Evolutionary conservation across 2,329 filamentous ascomycete genomes (phyloP).

Genomic region (Dactylellina sp.): DNA sequence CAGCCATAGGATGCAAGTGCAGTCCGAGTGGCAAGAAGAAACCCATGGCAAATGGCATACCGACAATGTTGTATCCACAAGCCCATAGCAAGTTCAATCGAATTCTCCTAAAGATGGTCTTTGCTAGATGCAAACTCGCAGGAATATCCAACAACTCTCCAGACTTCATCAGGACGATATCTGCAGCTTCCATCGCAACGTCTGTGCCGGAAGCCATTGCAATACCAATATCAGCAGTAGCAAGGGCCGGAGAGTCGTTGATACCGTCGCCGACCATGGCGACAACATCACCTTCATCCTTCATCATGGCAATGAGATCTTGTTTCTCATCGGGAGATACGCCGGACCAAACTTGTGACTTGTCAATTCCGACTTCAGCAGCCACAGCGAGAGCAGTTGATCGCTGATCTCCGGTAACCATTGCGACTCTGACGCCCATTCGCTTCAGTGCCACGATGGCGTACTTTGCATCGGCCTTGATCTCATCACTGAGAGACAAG

Average conservation of each 20-base stretch:
- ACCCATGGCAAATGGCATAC: slow-evolving; percentile 96
- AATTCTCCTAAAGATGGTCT: slow-evolving; percentile 89
- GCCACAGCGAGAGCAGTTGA: slow-evolving; percentile 88
- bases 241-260: slow-evolving; percentile 95
- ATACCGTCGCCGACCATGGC: slow-evolving; percentile 99
- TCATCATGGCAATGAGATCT: slow-evolving; percentile 80
- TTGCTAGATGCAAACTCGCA: slow-evolving; percentile 81
- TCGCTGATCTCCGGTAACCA: slow-evolving; percentile 92
- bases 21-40: slow-evolving; percentile 90
- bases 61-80: slow-evolving; percentile 90
- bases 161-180: slow-evolving; percentile 93
- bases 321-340: slow-evolving; percentile 93
- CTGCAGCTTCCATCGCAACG: slow-evolving; percentile 96
- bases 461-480: slow-evolving; percentile 87
- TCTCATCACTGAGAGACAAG: slow-evolving; percentile 85
- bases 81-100: slow-evolving; percentile 94
- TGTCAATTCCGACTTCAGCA: slow-evolving; percentile 80
- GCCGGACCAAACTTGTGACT: slow-evolving; percentile 82
- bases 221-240: slow-evolving; percentile 91
- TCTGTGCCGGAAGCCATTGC: slow-evolving; percentile 93
- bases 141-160: slow-evolving; percentile 94
- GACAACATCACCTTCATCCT: slow-evolving; percentile 79
- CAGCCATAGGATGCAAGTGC: slow-evolving; percentile 91
- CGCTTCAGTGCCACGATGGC: slow-evolving; percentile 82
- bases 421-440: slow-evolving; percentile 87